Evolutionary conservation across 2,329 filamentous ascomycete genomes (phyloP), one percentile per base, ranked within the genome.

Genomic region (Phaeosphaeriaceae sp.): DNA sequence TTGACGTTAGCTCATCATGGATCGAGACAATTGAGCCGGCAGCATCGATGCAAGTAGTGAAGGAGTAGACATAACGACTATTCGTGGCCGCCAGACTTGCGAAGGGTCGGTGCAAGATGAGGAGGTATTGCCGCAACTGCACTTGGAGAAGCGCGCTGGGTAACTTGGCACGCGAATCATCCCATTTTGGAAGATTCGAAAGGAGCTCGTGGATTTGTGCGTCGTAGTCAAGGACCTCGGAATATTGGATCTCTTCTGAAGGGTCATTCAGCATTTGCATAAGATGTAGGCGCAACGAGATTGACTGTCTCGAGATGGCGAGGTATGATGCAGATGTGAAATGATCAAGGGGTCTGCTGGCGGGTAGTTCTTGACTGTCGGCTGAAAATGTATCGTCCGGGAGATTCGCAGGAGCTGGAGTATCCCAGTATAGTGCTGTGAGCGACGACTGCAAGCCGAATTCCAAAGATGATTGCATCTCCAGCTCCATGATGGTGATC

Each of bases 401-500:
- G 19, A 86, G 69, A 58, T 86, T 85, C 21, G 78, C 70, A 1
- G 84, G 83, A 5, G 80, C 71, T 9, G 76, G 74, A 3, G 79
- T 80, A 58, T 87, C 84, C 56, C 83, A 85, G 41, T 84, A 81
- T 1, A 79, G 59, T 1, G 69, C 68, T 48, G 72, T 77, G 1
- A 78, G 69, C 1, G 76, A 73, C 5, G 80, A 78, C 2, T 83
- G 80, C 75, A 87, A 83, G 0, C 86, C 86, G 13, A 79, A 78
- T 59, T 87, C 84, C 15, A 87, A 73, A 1, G 84, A 83, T 0
- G 83, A 79, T 62, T 87, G 84, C 1, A 86, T 69, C 54, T 88
- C 85, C 24, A 87, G 71, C 62, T 88, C 85, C 10, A 84, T 72
- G 10, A 86, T 83, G 1, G 85, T 86, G 1, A 78, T 79, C 86